phyloP scores from a whole-genome alignment of 768 basidiomycete species.

The Epithele typhae region DNA sequence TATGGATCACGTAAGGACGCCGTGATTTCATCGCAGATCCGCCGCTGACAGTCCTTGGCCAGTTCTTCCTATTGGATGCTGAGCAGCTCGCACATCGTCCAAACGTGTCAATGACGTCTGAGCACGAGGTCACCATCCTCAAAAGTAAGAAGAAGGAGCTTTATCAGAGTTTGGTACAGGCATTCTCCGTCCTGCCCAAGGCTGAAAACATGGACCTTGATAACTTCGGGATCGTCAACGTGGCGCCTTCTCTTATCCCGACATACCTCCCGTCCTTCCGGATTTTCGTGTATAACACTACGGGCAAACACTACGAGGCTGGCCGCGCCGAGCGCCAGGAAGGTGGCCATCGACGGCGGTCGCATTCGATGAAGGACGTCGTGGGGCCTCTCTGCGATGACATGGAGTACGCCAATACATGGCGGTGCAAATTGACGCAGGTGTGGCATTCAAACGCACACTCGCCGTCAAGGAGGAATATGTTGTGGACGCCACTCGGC shows the following conservation, averaged over 20 bases:
- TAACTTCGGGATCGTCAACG: constrained; percentile 73
- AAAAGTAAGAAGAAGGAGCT: constrained; percentile 33
- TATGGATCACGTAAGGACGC: constrained; percentile 58
- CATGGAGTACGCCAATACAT: constrained; percentile 50
- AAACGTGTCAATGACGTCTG: constrained; percentile 2
- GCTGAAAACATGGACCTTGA: constrained; percentile 50
- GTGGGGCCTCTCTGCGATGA: constrained; percentile 40
- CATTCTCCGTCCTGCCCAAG: constrained; percentile 62
- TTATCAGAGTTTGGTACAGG: constrained; percentile 54
- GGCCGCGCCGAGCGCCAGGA: constrained; percentile 37
- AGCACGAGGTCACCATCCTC: constrained; percentile 9
- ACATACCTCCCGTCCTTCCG: constrained; percentile 81
- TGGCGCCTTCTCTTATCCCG: constrained; percentile 81
- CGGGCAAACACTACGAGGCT: constrained; percentile 30
- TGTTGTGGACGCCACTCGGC: constrained; percentile 68
- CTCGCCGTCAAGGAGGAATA: constrained; percentile 70
- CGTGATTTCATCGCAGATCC: background rate
- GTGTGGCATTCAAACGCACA: constrained; percentile 57
- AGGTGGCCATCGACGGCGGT: constrained; percentile 10
- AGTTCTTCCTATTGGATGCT: constrained; percentile 33
- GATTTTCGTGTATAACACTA: constrained; percentile 78
- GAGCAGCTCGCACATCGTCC: constrained; percentile 19
- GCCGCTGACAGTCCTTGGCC: background rate
- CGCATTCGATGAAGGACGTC: constrained; percentile 7
- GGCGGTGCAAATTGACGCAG: constrained; percentile 58